phyloP scores from a whole-genome alignment of 1,284 basidiomycete species.

The Cutaneotrichosporon cavernicola region DNA sequence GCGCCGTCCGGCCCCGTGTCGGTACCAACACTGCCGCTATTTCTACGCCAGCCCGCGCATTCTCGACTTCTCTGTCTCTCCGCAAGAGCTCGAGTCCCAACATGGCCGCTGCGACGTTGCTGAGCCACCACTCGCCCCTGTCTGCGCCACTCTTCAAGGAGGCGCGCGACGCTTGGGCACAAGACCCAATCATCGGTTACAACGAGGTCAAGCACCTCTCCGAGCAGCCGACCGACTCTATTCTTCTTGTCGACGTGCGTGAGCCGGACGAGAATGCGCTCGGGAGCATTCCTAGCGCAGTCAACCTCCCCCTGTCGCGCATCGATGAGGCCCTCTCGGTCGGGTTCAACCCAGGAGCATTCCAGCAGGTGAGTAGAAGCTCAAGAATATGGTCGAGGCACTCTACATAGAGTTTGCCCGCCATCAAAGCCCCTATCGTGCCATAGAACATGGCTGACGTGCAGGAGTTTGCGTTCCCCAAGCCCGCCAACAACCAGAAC shows the following conservation, averaged over 20 bases:
- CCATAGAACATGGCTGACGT: background rate
- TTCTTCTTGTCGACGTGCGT: slow-evolving; percentile 87
- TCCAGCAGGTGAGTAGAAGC: slow-evolving; percentile 56
- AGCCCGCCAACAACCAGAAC: slow-evolving; percentile 73
- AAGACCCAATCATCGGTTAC: slow-evolving; percentile 65
- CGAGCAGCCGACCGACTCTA: slow-evolving; percentile 72
- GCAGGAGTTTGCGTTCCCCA: slow-evolving; percentile 72
- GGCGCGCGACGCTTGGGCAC: slow-evolving; percentile 36
- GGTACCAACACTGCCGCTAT: background rate
- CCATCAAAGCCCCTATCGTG: background rate
- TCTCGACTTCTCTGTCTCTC: background rate
- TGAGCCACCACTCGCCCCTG: background rate
- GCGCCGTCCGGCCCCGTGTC: background rate
- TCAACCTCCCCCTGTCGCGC: slow-evolving; percentile 84
- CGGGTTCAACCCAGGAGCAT: slow-evolving; percentile 60
- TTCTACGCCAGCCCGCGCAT: background rate
- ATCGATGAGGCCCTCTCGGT: slow-evolving; percentile 67
- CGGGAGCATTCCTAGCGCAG: slow-evolving; percentile 91
- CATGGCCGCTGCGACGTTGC: slow-evolving; percentile 1
- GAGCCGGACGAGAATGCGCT: slow-evolving; percentile 91
- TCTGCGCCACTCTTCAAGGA: background rate
- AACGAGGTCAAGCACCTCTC: slow-evolving; percentile 81
- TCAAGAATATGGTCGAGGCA: too few species aligned
- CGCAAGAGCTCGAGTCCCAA: background rate
- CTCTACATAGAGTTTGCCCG: background rate